Base-by-base conservation (phyloP, 805 yeast species). In the Candida awuae region DNA sequence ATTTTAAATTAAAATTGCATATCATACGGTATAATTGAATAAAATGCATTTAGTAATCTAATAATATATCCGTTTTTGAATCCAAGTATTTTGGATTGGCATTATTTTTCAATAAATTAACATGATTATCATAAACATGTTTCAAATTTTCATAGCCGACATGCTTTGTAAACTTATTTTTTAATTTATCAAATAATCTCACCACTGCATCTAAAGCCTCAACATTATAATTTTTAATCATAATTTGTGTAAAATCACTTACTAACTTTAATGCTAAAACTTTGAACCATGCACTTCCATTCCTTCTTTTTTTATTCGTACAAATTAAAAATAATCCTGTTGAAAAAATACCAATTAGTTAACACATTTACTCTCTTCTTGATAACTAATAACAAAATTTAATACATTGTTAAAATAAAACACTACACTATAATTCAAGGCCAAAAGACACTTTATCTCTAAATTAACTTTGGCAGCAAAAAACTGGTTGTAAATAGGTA, bases 1-100 rank as follows among this genome's bases (percentile, higher is more conserved):
- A 21, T 15, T 34, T 31, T 1, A 40, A 29, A 3, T 21, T 26
- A 4, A 38, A 30, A 38, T 44, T 44, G 17, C 25, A 23, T n/a
- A 41, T 44, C 34, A 30, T 27, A 37, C 4, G 49, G 49, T 14
- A 41, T 16, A 10, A 45, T 45, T 17, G 41, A 36, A 19, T 32
- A 25, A 22, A 37, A 45, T 13, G 43, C 41, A 32, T 42, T 40
- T 27, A 44, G 25, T 15, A 45, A 18, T 28, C 39, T 29, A 10
- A 45, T 29, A 13, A 37, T 27, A 20, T 37, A 44, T 5, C 40
- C 41, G 31, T 34, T 34, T 16, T 44, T 34, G 17, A 34, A 46
- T 8, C 41, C 36, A 9, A 45, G 14, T 16, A 45, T 20, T 32
- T 15, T 6, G 25, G 22, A 10, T 13, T 22, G 4, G n/a, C 16